Base-by-base conservation (phyloP, 371 early-diverging fungal species). In the Rhizopus arrhizus region DNA sequence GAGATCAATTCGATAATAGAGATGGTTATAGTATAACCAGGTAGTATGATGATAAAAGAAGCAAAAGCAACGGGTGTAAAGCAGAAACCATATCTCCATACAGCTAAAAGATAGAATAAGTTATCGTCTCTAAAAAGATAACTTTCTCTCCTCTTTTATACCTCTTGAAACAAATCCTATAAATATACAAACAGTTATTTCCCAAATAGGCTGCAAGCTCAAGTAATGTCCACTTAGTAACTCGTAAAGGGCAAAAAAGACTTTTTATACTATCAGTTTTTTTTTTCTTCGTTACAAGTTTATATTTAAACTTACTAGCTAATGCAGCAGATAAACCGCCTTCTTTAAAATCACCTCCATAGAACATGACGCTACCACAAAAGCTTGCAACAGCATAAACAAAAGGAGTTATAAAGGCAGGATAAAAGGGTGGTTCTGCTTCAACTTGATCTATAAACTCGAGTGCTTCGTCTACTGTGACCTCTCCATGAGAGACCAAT, bases 1-100 rank as follows among this genome's bases (percentile, higher is more conserved):
- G 94, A 91, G 1, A 90, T 84, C 7, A 95, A 72, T 60, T 95
- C 95, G 43, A 92, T 85, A 58, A 93, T 85, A n/a, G 87, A 77
- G 15, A 88, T 80, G 0, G 93, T 89, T 62, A 95, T 86, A 0
- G 85, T 72, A 35, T 88, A 82, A n/a, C 92, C 93, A 1, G 92
- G 92, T 50, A 91, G 67, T 10, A 89, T 80, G 15, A 88, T 78
- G 31, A 89, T 79, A 33, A 86, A 77, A 5, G 78, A 67, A 3
- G 77, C 59, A 55, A 77, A 80, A 16, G 81, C 78, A 46, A 80
- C 68, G 2, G 81, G 78, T 11, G 78, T 75, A 58, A 80, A 80
- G 38, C 81, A 80, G 50, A 80, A 75, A 0, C 66, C 70, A 43
- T 63, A 73, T 45, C 52, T 61, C 56, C 65, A 58, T 3, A 77